Conservation (phyloP, 148 eudicot genomes). For the Cornus kousa region DNA sequence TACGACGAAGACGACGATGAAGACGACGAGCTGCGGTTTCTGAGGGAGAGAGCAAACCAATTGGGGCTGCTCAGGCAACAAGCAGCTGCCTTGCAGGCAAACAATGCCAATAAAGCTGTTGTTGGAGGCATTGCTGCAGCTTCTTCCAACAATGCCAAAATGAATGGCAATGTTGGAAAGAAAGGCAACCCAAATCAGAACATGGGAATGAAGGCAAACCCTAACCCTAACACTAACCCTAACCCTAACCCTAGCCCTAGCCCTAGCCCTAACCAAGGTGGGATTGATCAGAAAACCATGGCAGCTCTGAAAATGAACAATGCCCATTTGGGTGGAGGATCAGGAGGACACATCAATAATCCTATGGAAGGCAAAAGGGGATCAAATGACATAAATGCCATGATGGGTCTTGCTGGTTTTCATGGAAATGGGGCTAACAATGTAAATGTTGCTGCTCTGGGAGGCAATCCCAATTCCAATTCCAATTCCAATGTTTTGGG, state of each 20-base stretch:
- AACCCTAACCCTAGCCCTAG: conserved; percentile 29
- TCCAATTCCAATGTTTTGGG: conserved; percentile 17
- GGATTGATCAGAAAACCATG: conserved; percentile 41
- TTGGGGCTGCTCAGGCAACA: conserved; percentile 43
- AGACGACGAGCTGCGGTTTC: conserved; percentile 30
- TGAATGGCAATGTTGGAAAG: conserved; percentile 21
- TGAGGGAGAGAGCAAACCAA: conserved; percentile 34
- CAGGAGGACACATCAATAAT: not conserved
- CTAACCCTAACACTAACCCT: not conserved
- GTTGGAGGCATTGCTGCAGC: conserved; percentile 14
- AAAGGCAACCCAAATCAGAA: conserved; percentile 40
- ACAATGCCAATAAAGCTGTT: conserved; percentile 26
- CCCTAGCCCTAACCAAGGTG: conserved; percentile 33
- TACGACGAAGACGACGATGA: conserved; percentile 19
- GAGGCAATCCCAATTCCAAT: conserved; percentile 12
- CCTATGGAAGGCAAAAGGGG: conserved; percentile 19
- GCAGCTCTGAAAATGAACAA: conserved; percentile 40
- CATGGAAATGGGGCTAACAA: conserved; percentile 31
- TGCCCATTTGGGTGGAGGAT: conserved; percentile 17
- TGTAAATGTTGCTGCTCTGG: conserved; percentile 12
- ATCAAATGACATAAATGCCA: conserved; percentile 40
- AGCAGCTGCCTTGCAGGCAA: conserved; percentile 15
- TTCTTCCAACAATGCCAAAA: conserved; percentile 21
- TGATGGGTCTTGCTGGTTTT: conserved; percentile 45
- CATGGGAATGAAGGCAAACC: conserved; percentile 26